Evolutionary conservation across 2,329 filamentous ascomycete genomes (phyloP), one percentile per base, ranked within the genome.

Genomic region (Neopestalotiopsis sp.): DNA sequence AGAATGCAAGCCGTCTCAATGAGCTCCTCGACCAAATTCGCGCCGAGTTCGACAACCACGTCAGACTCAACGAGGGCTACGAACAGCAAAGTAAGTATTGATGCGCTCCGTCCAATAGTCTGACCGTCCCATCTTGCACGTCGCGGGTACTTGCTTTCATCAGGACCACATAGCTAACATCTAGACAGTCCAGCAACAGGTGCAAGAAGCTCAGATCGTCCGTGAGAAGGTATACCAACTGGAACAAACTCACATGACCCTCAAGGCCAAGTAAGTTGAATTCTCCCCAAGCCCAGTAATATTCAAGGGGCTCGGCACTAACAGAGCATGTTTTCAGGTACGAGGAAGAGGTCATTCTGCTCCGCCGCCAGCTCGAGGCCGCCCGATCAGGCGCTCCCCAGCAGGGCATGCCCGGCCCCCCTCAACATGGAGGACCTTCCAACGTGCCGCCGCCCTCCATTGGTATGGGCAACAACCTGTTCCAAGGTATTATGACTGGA

Each of bases 401-500:
- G 73, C 82, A 85, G 69, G 83, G 82, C 70, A 90, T 94, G 77
- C 88, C 88, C 71, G 92, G 90, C 17, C 90, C 91, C 56, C 88
- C 91, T 70, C 91, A 92, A 77, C 93, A 96, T 72, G 89, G 89
- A 69, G 94, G 92, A 58, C 92, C 94, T 68, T 91, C 93, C 10
- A 75, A 71, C 20, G 75, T 74, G 63, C 94, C 96, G 81, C 92
- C 93, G 70, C 95, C 96, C 45, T 95, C 94, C 64, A 93, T 98
- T 74, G 94, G 94, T 34, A 93, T 97, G 77, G 95, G 95, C 32
- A 95, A 92, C 79, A 96, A 97, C 77, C 87, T 98, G 56, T 98
- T 99, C 78, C 94, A 94, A 74, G 94, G 94, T 68, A 97, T 98
- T 78, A 98, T 99, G 94, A 90, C 95, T 68, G 95, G 95, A 72